Evolutionary conservation across 148 eudicot genomes (phyloP).

Genomic region (Selenicereus undatus): DNA sequence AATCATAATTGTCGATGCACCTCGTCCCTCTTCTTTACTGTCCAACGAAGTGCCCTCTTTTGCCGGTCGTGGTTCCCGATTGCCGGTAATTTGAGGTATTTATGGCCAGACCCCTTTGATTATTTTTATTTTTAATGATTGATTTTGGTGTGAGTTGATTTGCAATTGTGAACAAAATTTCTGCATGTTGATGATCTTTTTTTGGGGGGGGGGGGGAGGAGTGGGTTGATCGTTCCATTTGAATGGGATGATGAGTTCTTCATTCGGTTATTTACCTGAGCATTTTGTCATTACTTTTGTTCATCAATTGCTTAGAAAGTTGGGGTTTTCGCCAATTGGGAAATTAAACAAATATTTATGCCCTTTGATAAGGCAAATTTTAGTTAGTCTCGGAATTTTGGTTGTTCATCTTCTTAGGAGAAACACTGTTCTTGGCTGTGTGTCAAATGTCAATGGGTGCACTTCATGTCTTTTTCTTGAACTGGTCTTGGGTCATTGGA

Average conservation of each 20-base stretch:
- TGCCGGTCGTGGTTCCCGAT: slow-evolving; percentile 74
- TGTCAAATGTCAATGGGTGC: not conserved
- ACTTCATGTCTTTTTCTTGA: not conserved
- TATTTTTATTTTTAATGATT: slow-evolving; percentile 4
- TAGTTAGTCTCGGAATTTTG: not conserved
- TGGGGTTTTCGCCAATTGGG: not conserved
- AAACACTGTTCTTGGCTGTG: not conserved
- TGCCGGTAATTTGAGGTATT: slow-evolving; percentile 44
- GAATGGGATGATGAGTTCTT: not conserved
- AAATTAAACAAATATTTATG: not conserved
- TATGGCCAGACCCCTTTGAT: not conserved
- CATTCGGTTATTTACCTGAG: not conserved
- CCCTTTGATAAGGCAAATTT: not conserved
- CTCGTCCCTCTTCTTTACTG: slow-evolving; percentile 51
- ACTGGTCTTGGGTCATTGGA: not conserved
- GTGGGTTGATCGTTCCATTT: too few species aligned
- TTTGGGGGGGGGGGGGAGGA: too few species aligned
- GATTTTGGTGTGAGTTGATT: not conserved
- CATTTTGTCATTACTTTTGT: not conserved
- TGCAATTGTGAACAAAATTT: not conserved
- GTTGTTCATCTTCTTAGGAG: not conserved
- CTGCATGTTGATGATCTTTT: not conserved
- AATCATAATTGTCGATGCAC: slow-evolving; percentile 29
- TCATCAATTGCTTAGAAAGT: not conserved
- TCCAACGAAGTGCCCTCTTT: slow-evolving; percentile 57